phyloP scores from a whole-genome alignment of 139 green algal species.

The Coccomyxa sp. region DNA sequence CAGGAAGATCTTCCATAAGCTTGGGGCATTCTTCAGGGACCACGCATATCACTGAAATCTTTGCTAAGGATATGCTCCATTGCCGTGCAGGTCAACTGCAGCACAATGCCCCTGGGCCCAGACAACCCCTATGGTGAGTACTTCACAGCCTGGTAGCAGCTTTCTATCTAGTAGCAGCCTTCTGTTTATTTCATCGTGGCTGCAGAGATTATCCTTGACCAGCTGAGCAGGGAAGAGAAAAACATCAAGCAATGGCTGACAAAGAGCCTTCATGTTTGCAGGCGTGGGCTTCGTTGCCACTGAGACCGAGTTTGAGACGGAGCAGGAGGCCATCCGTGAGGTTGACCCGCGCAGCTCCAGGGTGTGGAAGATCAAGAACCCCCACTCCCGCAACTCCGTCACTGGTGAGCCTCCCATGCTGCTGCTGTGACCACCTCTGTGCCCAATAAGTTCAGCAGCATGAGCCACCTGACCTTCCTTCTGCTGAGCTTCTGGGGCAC shows the following conservation, averaged over 20 bases:
- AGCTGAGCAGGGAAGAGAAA: no score
- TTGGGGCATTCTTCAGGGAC: neutral
- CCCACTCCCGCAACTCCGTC: constrained; percentile 42
- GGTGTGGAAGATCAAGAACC: constrained; percentile 73
- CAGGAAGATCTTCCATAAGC: neutral
- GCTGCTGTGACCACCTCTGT: no score
- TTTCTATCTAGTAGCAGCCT: no score
- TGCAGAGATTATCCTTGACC: no score
- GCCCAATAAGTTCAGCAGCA: no score
- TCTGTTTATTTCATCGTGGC: no score
- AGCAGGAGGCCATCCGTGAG: constrained; percentile 42
- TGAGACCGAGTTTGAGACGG: constrained; percentile 60
- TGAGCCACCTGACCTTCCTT: neutral
- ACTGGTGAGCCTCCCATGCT: constrained; percentile 27
- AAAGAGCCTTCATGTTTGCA: no score
- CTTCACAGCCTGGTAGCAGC: no score
- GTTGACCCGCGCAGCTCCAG: constrained; percentile 34
- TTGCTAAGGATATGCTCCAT: neutral
- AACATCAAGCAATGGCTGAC: no score
- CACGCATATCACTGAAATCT: neutral
- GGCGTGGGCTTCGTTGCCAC: constrained; percentile 67
- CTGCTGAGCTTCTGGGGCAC: no score
- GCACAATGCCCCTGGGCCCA: constrained; percentile 50
- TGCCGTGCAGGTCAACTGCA: constrained; percentile 46
- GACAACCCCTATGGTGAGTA: constrained; percentile 69